Percentiles rank a stretch among this genome's conserved stretches.
Evolutionary conservation across 345 rosid species (phyloP).

Genomic region (Hibiscus tridactylites): DNA sequence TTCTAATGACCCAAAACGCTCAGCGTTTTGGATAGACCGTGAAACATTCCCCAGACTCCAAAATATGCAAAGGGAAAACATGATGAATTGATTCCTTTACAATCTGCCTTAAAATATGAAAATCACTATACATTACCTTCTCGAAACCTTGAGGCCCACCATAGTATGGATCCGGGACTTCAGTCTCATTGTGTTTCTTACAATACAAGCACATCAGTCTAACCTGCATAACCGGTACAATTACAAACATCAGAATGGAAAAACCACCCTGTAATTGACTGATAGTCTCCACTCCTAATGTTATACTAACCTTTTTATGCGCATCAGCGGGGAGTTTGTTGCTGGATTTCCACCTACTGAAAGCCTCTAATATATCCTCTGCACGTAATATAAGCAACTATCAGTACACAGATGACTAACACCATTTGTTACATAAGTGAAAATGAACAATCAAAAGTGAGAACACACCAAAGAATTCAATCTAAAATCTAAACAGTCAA

Average conservation of each 20-base stretch:
- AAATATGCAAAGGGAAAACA: not conserved
- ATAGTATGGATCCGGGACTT: conserved; percentile 87
- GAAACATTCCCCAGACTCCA: not conserved
- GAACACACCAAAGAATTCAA: not conserved
- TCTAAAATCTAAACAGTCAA: not conserved
- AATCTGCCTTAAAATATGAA: not conserved
- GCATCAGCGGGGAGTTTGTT: conserved; percentile 62
- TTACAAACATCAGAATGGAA: not conserved
- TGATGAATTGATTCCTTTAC: not conserved
- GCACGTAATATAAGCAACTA: conserved; percentile 12
- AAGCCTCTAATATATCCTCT: conserved; percentile 77
- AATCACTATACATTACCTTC: conserved; percentile 41
- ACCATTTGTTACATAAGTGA: not conserved
- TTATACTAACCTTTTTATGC: conserved; percentile 50
- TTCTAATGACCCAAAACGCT: not conserved
- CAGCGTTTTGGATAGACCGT: not conserved
- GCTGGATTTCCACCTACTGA: conserved; percentile 63
- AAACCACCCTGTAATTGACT: not conserved
- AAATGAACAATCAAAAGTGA: not conserved
- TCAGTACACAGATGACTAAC: not conserved
- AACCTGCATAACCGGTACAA: conserved; percentile 44
- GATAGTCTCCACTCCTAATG: not conserved
- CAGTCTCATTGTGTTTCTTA: conserved; percentile 72
- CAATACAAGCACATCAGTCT: conserved; percentile 84
- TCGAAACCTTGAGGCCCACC: conserved; percentile 95